Base-by-base conservation (phyloP, 2,329 filamentous ascomycete species). In the Biscogniauxia mediterranea region DNA sequence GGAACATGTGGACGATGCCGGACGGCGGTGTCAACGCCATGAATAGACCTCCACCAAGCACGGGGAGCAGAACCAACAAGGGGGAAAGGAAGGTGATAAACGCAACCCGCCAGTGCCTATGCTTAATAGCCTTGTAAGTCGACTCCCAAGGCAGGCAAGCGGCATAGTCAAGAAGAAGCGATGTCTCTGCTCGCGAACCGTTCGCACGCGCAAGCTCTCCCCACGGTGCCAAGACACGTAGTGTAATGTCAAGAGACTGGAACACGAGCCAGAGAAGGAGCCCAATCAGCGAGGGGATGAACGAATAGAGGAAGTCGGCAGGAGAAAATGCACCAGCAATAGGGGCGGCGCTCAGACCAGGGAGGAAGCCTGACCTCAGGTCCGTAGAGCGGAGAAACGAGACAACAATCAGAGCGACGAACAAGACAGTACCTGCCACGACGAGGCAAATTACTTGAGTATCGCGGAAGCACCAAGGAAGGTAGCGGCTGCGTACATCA, bases 271-370 rank as follows among this genome's bases (percentile, higher is more conserved):
- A 90, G 55, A 91, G 77, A 17, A 90, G 66, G 69, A 88, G 85
- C 4, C 88, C 91, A 26, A 93, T 72, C 0, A 90, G 68, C 2
- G 88, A 85, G 0, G 91, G 90, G 21, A 93, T 59, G 75, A 93
- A 92, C 63, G 85, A 87, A 79, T 93, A 97, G 56, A 97, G 78
- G 77, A 97, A 97, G 75, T 97, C 92, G 55, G 92, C 91, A 0
- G 91, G 81, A 1, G 92, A 96, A 75, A 96, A 97, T 19, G 89
- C 91, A 25, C 79, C 80, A 0, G 76, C 70, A 3, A 83, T 79
- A 1, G 91, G 86, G 2, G 80, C 78, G 0, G 89, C 86, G 9
- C 81, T 78, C 0, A 97, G 78, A 6, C 82, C 79, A 2, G 93
- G 92, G 6, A 82, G 74, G 74, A 96, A 97, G 8, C 93, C 93